phyloP scores from a whole-genome alignment of 2,329 filamentous ascomycete species.

The Penicillium vulpinum region DNA sequence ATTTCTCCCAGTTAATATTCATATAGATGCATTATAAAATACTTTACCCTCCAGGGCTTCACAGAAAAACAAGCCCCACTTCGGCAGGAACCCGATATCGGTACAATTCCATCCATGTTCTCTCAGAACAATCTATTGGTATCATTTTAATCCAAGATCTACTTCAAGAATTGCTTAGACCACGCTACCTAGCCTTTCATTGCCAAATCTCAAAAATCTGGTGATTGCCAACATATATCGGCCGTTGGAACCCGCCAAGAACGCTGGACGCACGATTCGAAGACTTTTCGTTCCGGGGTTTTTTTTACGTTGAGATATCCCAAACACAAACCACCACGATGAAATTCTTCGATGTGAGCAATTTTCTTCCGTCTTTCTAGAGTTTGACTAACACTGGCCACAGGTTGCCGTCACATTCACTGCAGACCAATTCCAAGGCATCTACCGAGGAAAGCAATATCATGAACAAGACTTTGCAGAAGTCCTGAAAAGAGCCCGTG shows the following conservation, averaged over 20 bases:
- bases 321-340: neutral
- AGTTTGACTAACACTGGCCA: neutral
- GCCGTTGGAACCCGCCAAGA: neutral
- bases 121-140: neutral
- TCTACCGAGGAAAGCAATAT: constrained; percentile 53
- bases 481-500: constrained; percentile 21
- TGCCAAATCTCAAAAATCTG: neutral
- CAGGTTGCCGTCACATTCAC: constrained; percentile 34
- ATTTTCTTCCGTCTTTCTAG: rapidly evolving
- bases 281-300: neutral
- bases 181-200: neutral
- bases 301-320: neutral
- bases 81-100: neutral
- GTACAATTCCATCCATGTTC: neutral
- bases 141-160: neutral
- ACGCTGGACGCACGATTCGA: neutral
- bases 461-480: constrained; percentile 49
- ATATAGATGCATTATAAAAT: neutral
- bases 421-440: constrained; percentile 48
- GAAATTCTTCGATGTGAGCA: constrained; percentile 5
- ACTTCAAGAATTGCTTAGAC: no score
- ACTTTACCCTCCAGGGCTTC: neutral
- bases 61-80: neutral
- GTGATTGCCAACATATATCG: neutral
- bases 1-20: neutral